Evolutionary conservation across 2,329 filamentous ascomycete species (phyloP), one percentile per base, ranked within the genome.

Genomic region (Tolypocladium album): DNA sequence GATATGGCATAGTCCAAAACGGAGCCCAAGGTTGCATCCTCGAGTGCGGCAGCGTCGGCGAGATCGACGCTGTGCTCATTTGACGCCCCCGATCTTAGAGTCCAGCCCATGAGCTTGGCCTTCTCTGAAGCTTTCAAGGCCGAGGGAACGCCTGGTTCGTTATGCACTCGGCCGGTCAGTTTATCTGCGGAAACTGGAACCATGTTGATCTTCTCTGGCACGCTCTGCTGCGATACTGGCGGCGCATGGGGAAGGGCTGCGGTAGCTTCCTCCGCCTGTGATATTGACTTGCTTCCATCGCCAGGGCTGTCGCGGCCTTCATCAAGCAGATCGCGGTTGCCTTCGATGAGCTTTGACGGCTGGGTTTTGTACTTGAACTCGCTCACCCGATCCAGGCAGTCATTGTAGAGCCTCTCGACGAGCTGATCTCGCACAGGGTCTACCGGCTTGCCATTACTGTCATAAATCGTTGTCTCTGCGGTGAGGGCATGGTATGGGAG

Each of bases 391-490:
- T 97, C 93, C 27, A 97, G 81, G 55, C 96, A 90, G 71, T 97
- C 92, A 66, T 97, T 97, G 78, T 95, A 97, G 2, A 99, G 82
- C 65, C 89, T 91, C 71, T 97, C 93, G 39, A 94, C 90, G 68
- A 92, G 82, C 59, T 86, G 83, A 72, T 99, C 94, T 64, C 89
- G 85, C 34, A 83, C 77, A 58, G 87, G 82, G 66, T 97, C 87
- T 34, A 97, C 92, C 3, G 91, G 79, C 62, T 82, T 84, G 53
- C 90, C 90, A 67, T 88, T 87, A 58, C 82, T 83, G 74, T 99
- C 95, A 76, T 97, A 97, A 12, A 99, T 86, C 11, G 91, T 94
- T 20, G 93, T 93, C 45, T 86, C 84, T n/a, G 85, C 79, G 64
- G 86, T 87, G 62, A 99, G 79, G 31, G 88, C 80, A 72, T 97